phyloP scores from a whole-genome alignment of 306 rosid genomes.

The Vachellia collinsii region DNA sequence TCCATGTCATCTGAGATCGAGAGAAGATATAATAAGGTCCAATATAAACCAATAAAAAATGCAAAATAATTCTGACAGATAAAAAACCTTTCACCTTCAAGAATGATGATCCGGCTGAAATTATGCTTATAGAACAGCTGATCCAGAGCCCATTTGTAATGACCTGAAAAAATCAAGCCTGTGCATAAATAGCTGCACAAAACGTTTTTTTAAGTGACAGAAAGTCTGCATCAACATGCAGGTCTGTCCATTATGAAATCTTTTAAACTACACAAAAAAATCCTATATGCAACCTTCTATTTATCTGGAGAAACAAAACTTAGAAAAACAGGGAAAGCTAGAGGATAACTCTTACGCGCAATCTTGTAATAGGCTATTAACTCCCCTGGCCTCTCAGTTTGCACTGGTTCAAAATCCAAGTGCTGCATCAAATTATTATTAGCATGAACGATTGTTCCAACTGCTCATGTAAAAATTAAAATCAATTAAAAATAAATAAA shows the following conservation, averaged over 20 bases:
- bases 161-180: conserved; percentile 57
- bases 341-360: conserved; percentile 63
- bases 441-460: conserved; percentile 29
- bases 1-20: conserved; percentile 90
- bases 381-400: conserved; percentile 87
- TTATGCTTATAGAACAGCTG: conserved; percentile 80
- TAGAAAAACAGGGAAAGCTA: neutral
- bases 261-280: conserved; percentile 7
- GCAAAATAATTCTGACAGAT: neutral
- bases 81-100: conserved; percentile 77
- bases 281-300: conserved; percentile 12
- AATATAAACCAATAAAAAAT: conserved; percentile 22
- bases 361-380: conserved; percentile 93
- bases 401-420: conserved; percentile 71
- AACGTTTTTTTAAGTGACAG: neutral
- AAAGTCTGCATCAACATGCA: neutral
- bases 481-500: conserved; percentile 6
- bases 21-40: conserved; percentile 37
- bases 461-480: conserved; percentile 27
- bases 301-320: conserved; percentile 22
- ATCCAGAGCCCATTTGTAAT: conserved; percentile 98
- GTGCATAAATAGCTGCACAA: neutral
- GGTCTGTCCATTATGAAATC: neutral
- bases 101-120: conserved; percentile 83
- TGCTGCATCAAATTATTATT: conserved; percentile 68